These are phyloP conservation scores for Candida jianshihensis DNA, from an alignment of 805 yeast species.

Conservation along the genomic window DNA sequence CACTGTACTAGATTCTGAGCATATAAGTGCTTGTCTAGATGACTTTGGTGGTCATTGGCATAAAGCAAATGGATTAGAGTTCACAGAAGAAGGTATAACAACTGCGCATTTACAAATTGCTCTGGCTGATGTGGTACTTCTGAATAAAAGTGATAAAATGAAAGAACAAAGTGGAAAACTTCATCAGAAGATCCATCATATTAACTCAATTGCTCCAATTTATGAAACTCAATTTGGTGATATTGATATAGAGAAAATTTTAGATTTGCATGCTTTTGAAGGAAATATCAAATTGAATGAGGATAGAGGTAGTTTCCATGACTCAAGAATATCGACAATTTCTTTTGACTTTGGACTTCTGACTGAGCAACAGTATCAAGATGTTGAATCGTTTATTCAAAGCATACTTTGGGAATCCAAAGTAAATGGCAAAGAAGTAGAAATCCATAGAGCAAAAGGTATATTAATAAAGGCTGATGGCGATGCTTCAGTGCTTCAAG, in stretches of 20 bases:
- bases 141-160: constrained; percentile 71
- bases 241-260: constrained; percentile 53
- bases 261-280: constrained; percentile 79
- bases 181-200: constrained; percentile 34
- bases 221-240: constrained; percentile 69
- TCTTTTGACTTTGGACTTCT: constrained; percentile 37
- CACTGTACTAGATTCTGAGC: constrained; percentile 74
- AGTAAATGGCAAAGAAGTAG: constrained; percentile 40
- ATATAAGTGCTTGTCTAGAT: constrained; percentile 57
- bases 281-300: constrained; percentile 22
- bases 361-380: constrained; percentile 29
- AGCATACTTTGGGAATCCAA: constrained; percentile 66
- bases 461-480: constrained; percentile 38
- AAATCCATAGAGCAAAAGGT: constrained; percentile 82
- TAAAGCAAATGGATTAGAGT: constrained; percentile 32
- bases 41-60: constrained; percentile 75
- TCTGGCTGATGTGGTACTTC: constrained; percentile 72
- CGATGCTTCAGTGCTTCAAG: constrained; percentile 49
- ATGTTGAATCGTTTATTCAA: constrained; percentile 61
- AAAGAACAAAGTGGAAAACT: constrained; percentile 27
- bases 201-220: constrained; percentile 67
- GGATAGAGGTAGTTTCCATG: constrained; percentile 33
- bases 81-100: constrained; percentile 44
- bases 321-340: constrained; percentile 48
- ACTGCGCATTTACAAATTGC: constrained; percentile 90